Evolutionary conservation across 2,329 filamentous ascomycete species (phyloP).

Genomic region (Trichoderma lentiforme): DNA sequence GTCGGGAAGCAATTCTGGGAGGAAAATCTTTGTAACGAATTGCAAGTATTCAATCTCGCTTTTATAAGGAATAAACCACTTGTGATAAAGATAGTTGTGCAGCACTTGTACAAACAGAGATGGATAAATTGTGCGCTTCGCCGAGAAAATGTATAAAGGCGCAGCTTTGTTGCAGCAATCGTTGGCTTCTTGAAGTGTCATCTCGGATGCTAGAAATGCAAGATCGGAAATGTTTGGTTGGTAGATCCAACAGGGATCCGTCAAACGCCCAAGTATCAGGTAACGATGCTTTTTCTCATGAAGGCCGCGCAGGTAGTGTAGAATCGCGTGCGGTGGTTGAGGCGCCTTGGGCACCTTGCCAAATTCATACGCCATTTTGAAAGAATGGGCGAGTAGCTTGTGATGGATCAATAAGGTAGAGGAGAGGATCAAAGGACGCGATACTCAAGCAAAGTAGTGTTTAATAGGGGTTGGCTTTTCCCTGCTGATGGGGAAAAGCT

Average conservation of each 20-base stretch:
- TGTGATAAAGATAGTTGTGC: neutral
- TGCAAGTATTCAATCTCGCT: neutral
- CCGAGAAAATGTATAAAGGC: neutral
- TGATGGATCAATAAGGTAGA: neutral
- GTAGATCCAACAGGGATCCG: neutral
- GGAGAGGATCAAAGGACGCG: rapidly evolving
- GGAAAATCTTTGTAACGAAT: conserved; percentile 16
- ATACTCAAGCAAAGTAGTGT: neutral
- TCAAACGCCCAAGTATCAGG: neutral
- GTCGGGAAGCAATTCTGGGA: neutral
- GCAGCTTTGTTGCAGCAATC: neutral
- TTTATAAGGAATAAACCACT: neutral
- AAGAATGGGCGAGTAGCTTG: neutral
- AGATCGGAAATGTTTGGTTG: neutral
- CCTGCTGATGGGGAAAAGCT: neutral
- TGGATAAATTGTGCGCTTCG: neutral
- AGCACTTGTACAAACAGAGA: neutral
- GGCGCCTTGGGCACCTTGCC: neutral
- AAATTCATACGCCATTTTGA: neutral
- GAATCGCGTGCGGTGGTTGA: neutral
- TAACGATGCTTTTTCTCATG: neutral
- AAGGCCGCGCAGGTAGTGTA: neutral
- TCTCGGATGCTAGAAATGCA: neutral
- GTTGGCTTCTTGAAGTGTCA: neutral
- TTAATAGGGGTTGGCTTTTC: neutral